Conservation (phyloP, 2,329 filamentous ascomycete species). For the Pseudocercospora vitis region DNA sequence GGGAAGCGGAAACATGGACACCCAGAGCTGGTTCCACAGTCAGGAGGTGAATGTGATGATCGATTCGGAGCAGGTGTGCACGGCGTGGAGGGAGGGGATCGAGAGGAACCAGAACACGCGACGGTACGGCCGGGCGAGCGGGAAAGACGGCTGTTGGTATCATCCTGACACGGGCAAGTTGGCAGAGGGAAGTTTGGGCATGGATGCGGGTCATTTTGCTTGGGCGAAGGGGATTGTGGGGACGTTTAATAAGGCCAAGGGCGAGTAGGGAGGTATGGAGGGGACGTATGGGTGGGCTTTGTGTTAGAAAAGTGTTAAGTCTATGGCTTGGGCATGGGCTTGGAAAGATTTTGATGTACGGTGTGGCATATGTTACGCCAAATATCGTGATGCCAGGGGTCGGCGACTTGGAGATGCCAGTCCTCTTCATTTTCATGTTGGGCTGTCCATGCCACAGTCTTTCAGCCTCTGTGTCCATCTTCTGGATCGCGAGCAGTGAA, state of each 20-base stretch:
- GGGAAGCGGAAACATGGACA: conserved; percentile 78
- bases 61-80: conserved; percentile 63
- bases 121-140: conserved; percentile 54
- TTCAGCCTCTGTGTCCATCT: not conserved
- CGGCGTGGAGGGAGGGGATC: conserved; percentile 28
- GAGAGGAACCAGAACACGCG: conserved; percentile 65
- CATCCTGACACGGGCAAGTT: conserved; percentile 46
- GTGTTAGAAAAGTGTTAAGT: no score
- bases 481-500: no score
- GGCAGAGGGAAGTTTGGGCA: conserved; percentile 43
- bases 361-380: no score
- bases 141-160: conserved; percentile 63
- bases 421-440: no score
- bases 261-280: no score
- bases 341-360: no score
- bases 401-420: no score
- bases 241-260: conserved; percentile 26
- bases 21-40: conserved; percentile 75
- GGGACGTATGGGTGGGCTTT: no score
- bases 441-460: not conserved
- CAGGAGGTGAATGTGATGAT: conserved; percentile 78
- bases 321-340: no score
- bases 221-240: conserved; percentile 25
- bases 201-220: conserved; percentile 39
- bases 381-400: no score